phyloP scores from a whole-genome alignment of 805 yeast species.

The Saccharomycopsis vini region DNA sequence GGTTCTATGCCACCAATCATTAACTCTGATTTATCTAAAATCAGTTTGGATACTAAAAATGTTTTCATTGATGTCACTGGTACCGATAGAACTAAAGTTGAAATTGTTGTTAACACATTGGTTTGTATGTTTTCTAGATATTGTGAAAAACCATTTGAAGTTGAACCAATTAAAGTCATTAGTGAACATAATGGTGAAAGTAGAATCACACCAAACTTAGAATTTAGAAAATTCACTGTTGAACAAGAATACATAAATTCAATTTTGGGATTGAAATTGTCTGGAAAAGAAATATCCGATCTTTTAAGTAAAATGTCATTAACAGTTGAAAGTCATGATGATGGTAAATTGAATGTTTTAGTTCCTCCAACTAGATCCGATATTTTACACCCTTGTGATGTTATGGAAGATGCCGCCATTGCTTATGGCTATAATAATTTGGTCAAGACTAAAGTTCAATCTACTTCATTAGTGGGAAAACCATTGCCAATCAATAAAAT shows the following conservation, averaged over 20 bases:
- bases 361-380: constrained; percentile 96
- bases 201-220: constrained; percentile 66
- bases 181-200: constrained; percentile 74
- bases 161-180: constrained; percentile 83
- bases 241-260: constrained; percentile 83
- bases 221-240: constrained; percentile 60
- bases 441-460: constrained; percentile 66
- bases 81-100: constrained; percentile 89
- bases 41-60: constrained; percentile 73
- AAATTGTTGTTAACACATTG: constrained; percentile 81
- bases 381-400: constrained; percentile 92
- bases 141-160: constrained; percentile 68
- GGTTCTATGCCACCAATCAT: constrained; percentile 96
- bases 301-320: constrained; percentile 79
- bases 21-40: constrained; percentile 85
- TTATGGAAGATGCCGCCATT: constrained; percentile 97
- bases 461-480: constrained; percentile 71
- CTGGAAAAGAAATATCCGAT: constrained; percentile 56
- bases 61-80: constrained; percentile 93
- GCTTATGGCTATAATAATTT: constrained; percentile 91
- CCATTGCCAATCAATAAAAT: constrained; percentile 89
- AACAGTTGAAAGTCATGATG: constrained; percentile 35
- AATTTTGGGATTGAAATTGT: constrained; percentile 74
- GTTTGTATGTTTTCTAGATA: constrained; percentile 95
- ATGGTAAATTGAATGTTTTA: constrained; percentile 48